Base-by-base conservation (phyloP, 768 basidiomycete genomes). In the Leucosporidium scottii region DNA sequence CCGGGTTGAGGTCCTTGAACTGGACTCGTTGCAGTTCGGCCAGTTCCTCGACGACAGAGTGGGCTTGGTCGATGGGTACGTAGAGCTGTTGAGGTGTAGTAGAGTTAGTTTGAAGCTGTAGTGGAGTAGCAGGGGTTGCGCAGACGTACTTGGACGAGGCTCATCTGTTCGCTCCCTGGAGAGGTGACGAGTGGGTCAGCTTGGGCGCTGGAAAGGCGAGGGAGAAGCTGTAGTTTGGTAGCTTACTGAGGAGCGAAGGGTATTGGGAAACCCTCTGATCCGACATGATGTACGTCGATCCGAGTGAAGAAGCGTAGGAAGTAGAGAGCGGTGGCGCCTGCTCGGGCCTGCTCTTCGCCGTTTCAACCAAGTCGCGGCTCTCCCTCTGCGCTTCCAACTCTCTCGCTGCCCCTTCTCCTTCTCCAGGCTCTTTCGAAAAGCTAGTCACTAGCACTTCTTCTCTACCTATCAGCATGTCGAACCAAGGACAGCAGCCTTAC, bases 1-100 rank as follows among this genome's bases (percentile, higher is more conserved):
- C 85, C 18, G 93, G 91, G 79, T 98, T 98, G 74, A 98, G 81
- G 80, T 99, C 96, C 81, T 93, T 94, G 81, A 98, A 96, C 78
- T 98, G 92, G 31, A 98, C 89, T 79, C 94, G 84, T 56, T 93
- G 92, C 54, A 97, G 85, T 79, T 96, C 92, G 73, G 91, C 96
- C 23, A 99, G 85, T 78, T 94, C 92, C 61, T 89, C 87, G 68
- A 97, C 91, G n/a, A 27, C 28, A 28, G 97, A 92, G 79, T 99
- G 96, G 34, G 93, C 91, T 69, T 94, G 91, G 83, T 99, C 96
- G 49, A 90, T 88, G 54, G 94, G 96, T 74, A 97, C 89, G 77
- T 92, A 93, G 75, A 99, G 86, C 83, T 97, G 92, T 20, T 2
- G 55, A 58, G 6, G 28, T 2, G 28, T 2, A 23, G 31, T 39